Evolutionary conservation across 345 rosid genomes (phyloP).

Genomic region (Anacardium occidentale): DNA sequence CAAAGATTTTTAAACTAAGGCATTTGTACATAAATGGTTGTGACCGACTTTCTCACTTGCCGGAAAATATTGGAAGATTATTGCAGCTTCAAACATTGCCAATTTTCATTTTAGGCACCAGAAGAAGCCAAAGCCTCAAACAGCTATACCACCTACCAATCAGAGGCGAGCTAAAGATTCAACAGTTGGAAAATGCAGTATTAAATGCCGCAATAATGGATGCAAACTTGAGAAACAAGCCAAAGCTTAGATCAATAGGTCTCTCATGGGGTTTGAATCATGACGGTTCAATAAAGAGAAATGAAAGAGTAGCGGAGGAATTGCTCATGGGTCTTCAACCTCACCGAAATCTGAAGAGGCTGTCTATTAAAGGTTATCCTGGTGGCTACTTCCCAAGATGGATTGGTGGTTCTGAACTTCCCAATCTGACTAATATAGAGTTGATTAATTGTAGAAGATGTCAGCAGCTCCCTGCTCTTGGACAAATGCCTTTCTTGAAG

Average conservation of each 20-base stretch:
- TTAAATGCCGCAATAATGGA: not conserved
- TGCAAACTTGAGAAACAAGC: constrained; percentile 12
- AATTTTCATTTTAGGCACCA: constrained; percentile 19
- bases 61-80: constrained; percentile 15
- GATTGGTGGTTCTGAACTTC: not conserved
- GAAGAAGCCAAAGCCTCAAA: not conserved
- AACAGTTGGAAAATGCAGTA: constrained; percentile 13
- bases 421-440: not conserved
- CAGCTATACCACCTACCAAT: constrained; percentile 18
- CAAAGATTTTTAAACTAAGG: constrained; percentile 13
- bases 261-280: constrained; percentile 20
- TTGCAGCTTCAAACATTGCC: constrained; percentile 25
- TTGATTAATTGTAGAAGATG: constrained; percentile 1
- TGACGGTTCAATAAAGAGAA: not conserved
- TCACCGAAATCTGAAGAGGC: constrained; percentile 10
- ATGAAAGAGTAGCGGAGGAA: not conserved
- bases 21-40: constrained; percentile 25
- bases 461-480: constrained; percentile 4
- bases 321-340: constrained; percentile 5
- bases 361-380: constrained; percentile 9
- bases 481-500: constrained; percentile 3
- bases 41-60: constrained; percentile 12
- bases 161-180: constrained; percentile 20
- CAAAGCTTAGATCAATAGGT: constrained; percentile 12
- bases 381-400: constrained; percentile 14